Percentiles rank a stretch among this genome's conserved stretches.
These are phyloP conservation scores for Rubia tinctorum DNA, from an alignment of 305 asterid species.

Conservation along the genomic window DNA sequence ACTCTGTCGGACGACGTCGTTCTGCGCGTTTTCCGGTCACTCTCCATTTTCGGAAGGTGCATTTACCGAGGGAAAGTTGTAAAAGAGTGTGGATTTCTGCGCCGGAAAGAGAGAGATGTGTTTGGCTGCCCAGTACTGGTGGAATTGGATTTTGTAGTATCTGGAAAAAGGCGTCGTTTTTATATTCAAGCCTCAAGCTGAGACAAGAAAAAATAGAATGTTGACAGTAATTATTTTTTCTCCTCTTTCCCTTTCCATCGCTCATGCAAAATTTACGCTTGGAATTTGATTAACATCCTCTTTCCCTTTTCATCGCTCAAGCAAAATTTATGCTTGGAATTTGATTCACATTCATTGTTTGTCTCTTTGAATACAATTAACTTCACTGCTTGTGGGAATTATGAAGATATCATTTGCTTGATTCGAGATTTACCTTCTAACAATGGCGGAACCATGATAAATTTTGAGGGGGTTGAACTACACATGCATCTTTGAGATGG, in stretches of 20 bases:
- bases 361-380: too few species aligned
- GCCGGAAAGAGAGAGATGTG: not conserved
- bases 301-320: not conserved
- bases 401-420: too few species aligned
- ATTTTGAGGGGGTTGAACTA: too few species aligned
- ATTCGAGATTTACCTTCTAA: too few species aligned
- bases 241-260: not conserved
- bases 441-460: too few species aligned
- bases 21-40: not conserved
- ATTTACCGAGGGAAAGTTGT: not conserved
- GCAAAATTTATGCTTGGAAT: not conserved
- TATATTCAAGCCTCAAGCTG: not conserved
- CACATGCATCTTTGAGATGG: too few species aligned
- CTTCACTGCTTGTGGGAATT: too few species aligned
- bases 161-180: not conserved
- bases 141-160: slow-evolving; percentile 4
- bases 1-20: slow-evolving; percentile 36
- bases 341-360: not conserved
- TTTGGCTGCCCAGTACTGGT: not conserved
- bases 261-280: not conserved
- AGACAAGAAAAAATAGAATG: slow-evolving; percentile 1
- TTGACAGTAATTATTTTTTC: not conserved
- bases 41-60: not conserved
- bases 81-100: slow-evolving; percentile 1
- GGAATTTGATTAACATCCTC: not conserved